These are phyloP conservation scores for Artomyces pyxidatus DNA, from an alignment of 768 basidiomycete genomes.

Conservation along the genomic window DNA sequence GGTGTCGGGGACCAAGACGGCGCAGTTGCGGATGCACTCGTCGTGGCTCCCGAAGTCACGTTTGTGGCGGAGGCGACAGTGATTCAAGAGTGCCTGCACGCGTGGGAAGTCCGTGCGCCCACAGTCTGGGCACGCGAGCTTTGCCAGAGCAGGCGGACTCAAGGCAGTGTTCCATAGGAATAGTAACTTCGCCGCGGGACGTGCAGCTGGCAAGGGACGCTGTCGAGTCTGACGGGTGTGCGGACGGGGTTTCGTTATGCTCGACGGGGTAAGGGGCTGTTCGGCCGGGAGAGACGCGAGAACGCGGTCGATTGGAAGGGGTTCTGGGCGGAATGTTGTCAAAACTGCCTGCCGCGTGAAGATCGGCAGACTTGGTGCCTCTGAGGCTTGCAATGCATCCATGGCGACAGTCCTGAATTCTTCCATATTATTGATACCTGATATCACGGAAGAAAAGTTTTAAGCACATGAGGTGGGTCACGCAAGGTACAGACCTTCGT, in stretches of 20 bases:
- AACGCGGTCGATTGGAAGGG: conserved; percentile 19
- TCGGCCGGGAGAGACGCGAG: conserved; percentile 21
- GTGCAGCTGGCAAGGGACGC: conserved; percentile 8
- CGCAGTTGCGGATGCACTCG: conserved; percentile 40
- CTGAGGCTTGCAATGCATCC: conserved; percentile 34
- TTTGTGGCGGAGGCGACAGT: conserved; percentile 40
- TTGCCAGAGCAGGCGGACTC: conserved; percentile 25
- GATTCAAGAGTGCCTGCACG: conserved; percentile 44
- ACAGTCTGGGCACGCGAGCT: conserved; percentile 37
- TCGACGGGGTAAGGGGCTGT: no score
- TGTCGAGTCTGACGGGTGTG: conserved; percentile 17
- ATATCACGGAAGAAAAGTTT: neutral
- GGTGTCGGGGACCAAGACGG: conserved; percentile 27
- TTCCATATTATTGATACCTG: neutral
- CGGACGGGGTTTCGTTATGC: no score
- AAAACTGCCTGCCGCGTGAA: conserved; percentile 24
- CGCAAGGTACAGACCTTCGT: no score
- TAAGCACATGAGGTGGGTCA: no score
- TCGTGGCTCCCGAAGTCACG: conserved; percentile 44
- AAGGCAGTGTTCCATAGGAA: conserved; percentile 31
- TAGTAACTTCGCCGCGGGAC: conserved; percentile 27
- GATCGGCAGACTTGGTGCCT: conserved; percentile 30
- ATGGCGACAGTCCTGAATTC: conserved; percentile 33
- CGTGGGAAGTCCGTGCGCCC: conserved; percentile 39
- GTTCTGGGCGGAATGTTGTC: conserved; percentile 17